These are phyloP conservation scores for Aspergillus felis DNA, from an alignment of 2,329 filamentous ascomycete genomes.

Conservation along the genomic window DNA sequence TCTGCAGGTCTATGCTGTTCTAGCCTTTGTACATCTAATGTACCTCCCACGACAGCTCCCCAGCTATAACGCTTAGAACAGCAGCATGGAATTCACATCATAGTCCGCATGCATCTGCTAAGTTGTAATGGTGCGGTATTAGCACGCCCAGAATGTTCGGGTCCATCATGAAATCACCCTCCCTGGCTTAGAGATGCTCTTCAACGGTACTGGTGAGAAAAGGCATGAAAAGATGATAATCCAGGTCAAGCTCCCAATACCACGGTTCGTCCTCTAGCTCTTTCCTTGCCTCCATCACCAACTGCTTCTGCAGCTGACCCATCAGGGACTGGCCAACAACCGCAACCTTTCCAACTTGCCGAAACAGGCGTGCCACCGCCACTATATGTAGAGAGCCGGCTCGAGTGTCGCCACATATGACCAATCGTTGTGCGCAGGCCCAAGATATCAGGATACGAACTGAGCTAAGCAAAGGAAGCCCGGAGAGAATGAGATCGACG, in stretches of 20 bases:
- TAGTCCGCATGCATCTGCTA: too few species aligned
- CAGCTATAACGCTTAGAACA: too few species aligned
- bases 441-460: conserved; percentile 1
- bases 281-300: not conserved
- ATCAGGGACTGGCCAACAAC: conserved; percentile 1
- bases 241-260: conserved; percentile 2
- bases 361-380: conserved; percentile 1
- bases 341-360: not conserved
- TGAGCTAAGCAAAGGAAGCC: not conserved
- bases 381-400: not conserved
- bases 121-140: too few species aligned
- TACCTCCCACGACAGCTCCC: too few species aligned
- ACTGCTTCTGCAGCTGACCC: not conserved
- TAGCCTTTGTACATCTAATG: too few species aligned
- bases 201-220: not conserved
- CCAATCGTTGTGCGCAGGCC: not conserved
- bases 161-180: not conserved
- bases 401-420: not conserved
- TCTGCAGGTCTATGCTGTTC: too few species aligned
- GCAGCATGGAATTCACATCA: too few species aligned
- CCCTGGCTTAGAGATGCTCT: not conserved
- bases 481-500: not conserved
- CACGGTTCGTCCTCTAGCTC: not conserved
- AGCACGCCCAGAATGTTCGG: too few species aligned
- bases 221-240: conserved; percentile 1